These are phyloP conservation scores for Globisporangium takayamanum DNA, from an alignment of 352 stramenopile species.

Conservation along the genomic window DNA sequence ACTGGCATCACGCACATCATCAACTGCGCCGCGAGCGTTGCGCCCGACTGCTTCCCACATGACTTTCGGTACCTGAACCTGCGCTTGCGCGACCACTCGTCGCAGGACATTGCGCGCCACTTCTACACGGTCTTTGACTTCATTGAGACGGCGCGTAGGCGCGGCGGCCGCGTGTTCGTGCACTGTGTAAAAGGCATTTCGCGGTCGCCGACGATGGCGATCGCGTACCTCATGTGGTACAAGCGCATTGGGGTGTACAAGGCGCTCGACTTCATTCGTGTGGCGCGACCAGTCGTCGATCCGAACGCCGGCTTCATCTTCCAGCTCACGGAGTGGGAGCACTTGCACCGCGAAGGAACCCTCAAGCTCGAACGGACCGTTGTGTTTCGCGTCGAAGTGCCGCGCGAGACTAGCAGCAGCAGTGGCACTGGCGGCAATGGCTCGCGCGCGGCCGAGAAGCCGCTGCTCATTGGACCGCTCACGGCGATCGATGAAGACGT, in stretches of 20 bases:
- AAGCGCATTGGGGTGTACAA: conserved; percentile 78
- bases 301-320: conserved; percentile 87
- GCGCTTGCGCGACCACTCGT: conserved; percentile 83
- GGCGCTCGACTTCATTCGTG: conserved; percentile 72
- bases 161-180: conserved; percentile 74
- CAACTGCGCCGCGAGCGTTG: conserved; percentile 80
- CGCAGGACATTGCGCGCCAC: conserved; percentile 77
- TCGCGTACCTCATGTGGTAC: conserved; percentile 88
- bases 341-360: conserved; percentile 43
- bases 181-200: conserved; percentile 88
- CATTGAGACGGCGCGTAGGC: conserved; percentile 66
- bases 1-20: conserved; percentile 87
- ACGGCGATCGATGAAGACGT: conserved; percentile 36
- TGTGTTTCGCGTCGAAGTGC: conserved; percentile 70
- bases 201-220: conserved; percentile 81
- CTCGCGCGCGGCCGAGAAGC: conserved; percentile 28
- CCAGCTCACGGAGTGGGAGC: conserved; percentile 85
- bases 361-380: conserved; percentile 46
- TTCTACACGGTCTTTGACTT: conserved; percentile 89
- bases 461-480: conserved; percentile 55
- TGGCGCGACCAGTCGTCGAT: conserved; percentile 69
- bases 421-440: conserved; percentile 19
- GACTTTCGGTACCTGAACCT: conserved; percentile 85
- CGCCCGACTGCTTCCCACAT: conserved; percentile 65
- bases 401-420: conserved; percentile 19